Conservation (phyloP, 2,329 filamentous ascomycete genomes). For the Grosmannia serpens region DNA sequence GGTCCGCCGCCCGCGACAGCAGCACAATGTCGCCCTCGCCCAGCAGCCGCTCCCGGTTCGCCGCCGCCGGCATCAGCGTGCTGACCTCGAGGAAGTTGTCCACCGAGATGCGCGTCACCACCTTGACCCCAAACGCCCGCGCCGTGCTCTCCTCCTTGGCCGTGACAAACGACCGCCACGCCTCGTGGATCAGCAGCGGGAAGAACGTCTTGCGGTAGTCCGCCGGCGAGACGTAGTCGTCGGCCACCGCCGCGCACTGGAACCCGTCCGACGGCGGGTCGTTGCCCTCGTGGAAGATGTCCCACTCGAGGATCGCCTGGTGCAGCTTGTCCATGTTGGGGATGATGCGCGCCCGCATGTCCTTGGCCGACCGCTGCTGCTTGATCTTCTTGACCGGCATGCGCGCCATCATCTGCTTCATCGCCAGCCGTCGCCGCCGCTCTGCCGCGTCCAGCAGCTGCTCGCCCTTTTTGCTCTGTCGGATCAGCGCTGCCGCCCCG, state of each 20-base stretch:
- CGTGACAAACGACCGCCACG: slow-evolving; percentile 89
- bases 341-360: slow-evolving; percentile 85
- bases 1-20: slow-evolving; percentile 62
- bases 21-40: slow-evolving; percentile 83
- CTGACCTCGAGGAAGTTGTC: slow-evolving; percentile 90
- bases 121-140: slow-evolving; percentile 75
- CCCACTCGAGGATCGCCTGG: slow-evolving; percentile 80
- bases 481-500: slow-evolving; percentile 35
- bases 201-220: slow-evolving; percentile 87
- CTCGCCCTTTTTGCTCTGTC: slow-evolving; percentile 31
- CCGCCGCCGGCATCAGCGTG: slow-evolving; percentile 60
- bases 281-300: slow-evolving; percentile 83
- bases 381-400: slow-evolving; percentile 77
- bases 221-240: slow-evolving; percentile 61
- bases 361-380: slow-evolving; percentile 71
- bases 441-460: slow-evolving; percentile 39
- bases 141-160: slow-evolving; percentile 75
- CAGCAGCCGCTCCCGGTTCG: slow-evolving; percentile 38
- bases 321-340: slow-evolving; percentile 81
- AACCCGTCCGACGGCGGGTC: slow-evolving; percentile 64
- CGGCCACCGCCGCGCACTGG: slow-evolving; percentile 63
- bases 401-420: slow-evolving; percentile 34
- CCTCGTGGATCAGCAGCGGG: slow-evolving; percentile 80
- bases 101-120: slow-evolving; percentile 78
- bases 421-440: slow-evolving; percentile 35